phyloP scores from a whole-genome alignment of 2,329 filamentous ascomycete species.

The Thermothelomyces thermophilus region DNA sequence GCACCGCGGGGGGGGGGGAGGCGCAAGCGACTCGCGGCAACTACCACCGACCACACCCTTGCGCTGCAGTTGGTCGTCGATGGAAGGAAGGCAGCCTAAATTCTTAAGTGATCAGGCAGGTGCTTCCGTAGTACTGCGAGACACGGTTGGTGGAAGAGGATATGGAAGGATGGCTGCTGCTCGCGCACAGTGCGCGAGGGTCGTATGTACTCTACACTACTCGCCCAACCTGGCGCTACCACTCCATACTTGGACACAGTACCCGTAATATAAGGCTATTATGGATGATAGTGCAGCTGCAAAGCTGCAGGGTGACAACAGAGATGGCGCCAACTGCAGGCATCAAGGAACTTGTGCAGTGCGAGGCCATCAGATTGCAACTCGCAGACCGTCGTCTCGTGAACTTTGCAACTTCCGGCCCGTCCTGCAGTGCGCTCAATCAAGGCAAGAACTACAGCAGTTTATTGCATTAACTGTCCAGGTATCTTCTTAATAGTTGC shows the following conservation, averaged over 20 bases:
- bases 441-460: not conserved
- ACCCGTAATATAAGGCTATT: no score
- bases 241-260: no score
- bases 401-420: not conserved
- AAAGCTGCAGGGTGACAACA: constrained; percentile 11
- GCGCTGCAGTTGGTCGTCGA: constrained; percentile 45
- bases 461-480: not conserved
- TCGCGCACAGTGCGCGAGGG: no score
- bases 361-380: constrained; percentile 29
- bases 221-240: no score
- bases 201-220: no score
- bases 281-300: no score
- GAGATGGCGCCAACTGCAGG: constrained; percentile 11
- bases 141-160: no score
- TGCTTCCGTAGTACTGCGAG: no score
- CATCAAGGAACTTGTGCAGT: not conserved
- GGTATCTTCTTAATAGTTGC: no score
- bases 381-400: not conserved
- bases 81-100: no score
- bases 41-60: constrained; percentile 11
- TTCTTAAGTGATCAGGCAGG: no score
- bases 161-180: no score
- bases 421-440: not conserved
- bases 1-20: not conserved
- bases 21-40: not conserved